Base-by-base conservation (phyloP, 176 grass and related monocot species). In the Thinopyrum elongatum region DNA sequence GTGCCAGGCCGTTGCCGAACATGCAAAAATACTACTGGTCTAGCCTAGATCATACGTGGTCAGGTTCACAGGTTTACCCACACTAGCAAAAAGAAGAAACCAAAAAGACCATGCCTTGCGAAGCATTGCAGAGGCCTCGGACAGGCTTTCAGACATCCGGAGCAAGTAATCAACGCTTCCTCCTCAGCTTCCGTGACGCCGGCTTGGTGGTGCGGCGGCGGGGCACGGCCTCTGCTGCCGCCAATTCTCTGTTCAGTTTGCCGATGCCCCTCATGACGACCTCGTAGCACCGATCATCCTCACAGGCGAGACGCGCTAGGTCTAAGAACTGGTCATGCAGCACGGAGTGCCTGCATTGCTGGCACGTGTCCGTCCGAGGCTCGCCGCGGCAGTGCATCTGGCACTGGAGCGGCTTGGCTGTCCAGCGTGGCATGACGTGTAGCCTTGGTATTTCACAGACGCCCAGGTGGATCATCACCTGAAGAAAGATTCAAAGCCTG, bases 401-500 rank as follows among this genome's bases (percentile, higher is more conserved):
- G 33, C 65, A 68, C 7, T 15, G 3, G 11, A 35, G 16, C 16
- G 3, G 30, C 2, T 31, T 27, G 64, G n/a, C 15, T 70, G 66
- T 36, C 66, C 66, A 36, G 7, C 17, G 33, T 6, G 67, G 10
- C 67, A 38, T 19, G 19, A 70, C 22, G 22, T 70, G 33, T 19
- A 19, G 2, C 67, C 67, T 70, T 70, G 19, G 33, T 70, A 70
- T 36, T 34, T 70, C 67, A n/a, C 10, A 19, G 19, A 38, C 8
- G 33, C 67, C 67, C 67, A 70, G 33, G 67, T 70, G 67, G 67
- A 70, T n/a, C 67, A 38, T 70, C 67, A 38, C 33, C 67, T 70
- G 65, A 11, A 70, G 38, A 19, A 34, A 3, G 29, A 30, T 53
- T 38, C 19, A 0, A 33, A 70, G 29, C 64, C 64, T 30, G 2